phyloP scores from a whole-genome alignment of 352 stramenopile genomes.

The Stramenopiles sp. region DNA sequence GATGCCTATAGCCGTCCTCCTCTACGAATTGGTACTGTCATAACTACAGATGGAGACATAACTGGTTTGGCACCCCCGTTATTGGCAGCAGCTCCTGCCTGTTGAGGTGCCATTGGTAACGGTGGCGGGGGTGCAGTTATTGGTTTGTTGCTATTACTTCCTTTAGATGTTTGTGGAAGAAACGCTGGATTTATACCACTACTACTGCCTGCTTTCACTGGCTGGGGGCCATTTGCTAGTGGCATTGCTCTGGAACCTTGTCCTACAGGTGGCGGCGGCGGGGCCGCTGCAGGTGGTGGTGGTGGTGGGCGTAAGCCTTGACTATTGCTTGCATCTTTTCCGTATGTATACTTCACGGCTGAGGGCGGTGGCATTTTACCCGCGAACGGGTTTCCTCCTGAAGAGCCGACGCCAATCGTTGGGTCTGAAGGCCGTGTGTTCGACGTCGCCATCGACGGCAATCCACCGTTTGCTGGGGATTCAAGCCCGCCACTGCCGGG shows the following conservation, averaged over 20 bases:
- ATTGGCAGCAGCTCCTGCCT: neutral
- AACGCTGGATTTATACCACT: neutral
- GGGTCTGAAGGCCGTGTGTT: neutral
- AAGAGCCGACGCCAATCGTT: neutral
- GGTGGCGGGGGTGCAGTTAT: neutral
- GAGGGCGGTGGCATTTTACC: neutral
- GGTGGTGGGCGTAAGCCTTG: neutral
- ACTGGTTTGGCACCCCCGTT: neutral
- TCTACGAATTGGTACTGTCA: neutral
- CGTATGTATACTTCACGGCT: neutral
- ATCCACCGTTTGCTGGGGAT: neutral
- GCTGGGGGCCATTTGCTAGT: neutral
- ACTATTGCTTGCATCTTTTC: neutral
- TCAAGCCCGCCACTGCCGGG: neutral
- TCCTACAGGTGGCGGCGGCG: neutral
- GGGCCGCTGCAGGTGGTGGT: neutral
- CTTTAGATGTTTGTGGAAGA: neutral
- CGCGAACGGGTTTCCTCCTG: neutral
- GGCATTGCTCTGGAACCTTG: neutral
- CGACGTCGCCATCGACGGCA: neutral
- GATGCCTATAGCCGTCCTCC: neutral
- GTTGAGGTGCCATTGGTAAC: neutral
- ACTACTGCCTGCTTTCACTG: neutral
- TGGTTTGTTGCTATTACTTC: neutral
- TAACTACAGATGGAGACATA: neutral